These are phyloP conservation scores for Misopates orontium DNA, from an alignment of 257 asterid species.

Conservation along the genomic window DNA sequence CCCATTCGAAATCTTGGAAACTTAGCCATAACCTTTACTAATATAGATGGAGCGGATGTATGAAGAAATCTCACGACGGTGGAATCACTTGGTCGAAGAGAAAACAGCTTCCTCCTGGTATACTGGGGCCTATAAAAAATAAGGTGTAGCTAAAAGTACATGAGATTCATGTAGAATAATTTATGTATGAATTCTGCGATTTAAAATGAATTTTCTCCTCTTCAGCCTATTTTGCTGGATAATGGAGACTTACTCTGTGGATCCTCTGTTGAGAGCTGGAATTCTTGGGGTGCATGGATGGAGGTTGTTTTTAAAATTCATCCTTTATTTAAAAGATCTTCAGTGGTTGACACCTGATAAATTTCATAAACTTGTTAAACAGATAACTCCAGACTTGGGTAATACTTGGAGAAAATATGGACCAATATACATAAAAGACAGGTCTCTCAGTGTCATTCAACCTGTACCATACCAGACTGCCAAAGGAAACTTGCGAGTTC, in stretches of 20 bases:
- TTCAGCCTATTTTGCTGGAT: constrained; percentile 82
- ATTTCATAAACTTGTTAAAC: constrained; percentile 26
- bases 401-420: constrained; percentile 85
- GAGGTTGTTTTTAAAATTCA: constrained; percentile 52
- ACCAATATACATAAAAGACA: constrained; percentile 64
- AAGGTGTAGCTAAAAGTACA: constrained; percentile 51
- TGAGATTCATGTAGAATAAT: constrained; percentile 7
- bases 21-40: constrained; percentile 15
- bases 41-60: constrained; percentile 90
- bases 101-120: constrained; percentile 95
- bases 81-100: constrained; percentile 84
- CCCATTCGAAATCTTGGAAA: constrained; percentile 6
- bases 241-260: constrained; percentile 92
- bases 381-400: constrained; percentile 84
- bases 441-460: constrained; percentile 81
- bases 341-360: not conserved
- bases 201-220: constrained; percentile 16
- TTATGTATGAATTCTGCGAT: not conserved
- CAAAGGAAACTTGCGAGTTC: constrained; percentile 68
- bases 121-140: constrained; percentile 90
- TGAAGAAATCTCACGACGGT: constrained; percentile 81
- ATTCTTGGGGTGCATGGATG: constrained; percentile 99
- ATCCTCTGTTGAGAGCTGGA: constrained; percentile 99
- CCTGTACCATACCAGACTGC: constrained; percentile 88
- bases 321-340: constrained; percentile 6